These are phyloP conservation scores for Dentipellis fragilis DNA, from an alignment of 768 basidiomycete genomes.

Conservation along the genomic window DNA sequence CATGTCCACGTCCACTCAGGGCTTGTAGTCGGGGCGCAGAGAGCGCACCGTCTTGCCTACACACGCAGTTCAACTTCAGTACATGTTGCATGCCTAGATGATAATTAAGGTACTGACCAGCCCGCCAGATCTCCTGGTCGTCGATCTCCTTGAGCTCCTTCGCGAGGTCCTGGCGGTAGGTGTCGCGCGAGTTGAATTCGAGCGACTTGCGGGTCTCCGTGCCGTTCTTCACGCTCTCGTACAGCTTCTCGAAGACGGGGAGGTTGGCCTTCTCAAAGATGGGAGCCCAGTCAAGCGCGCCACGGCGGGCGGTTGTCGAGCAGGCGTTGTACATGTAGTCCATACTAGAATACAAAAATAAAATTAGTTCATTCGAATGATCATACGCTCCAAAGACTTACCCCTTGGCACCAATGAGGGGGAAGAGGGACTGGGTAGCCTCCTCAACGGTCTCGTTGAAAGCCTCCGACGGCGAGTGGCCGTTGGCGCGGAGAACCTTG, in stretches of 20 bases:
- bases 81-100: background rate
- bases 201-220: constrained; percentile 96
- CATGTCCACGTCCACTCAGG: constrained; percentile 16
- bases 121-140: constrained; percentile 98
- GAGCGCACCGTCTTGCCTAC: constrained; percentile 84
- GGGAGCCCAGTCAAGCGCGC: constrained; percentile 98
- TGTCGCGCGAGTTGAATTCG: constrained; percentile 87
- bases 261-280: constrained; percentile 91
- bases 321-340: constrained; percentile 99
- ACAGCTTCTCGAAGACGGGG: constrained; percentile 91
- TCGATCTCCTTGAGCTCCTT: constrained; percentile 92
- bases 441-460: constrained; percentile 99
- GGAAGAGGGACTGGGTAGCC: constrained; percentile 98
- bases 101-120: constrained; percentile 39
- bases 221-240: constrained; percentile 89
- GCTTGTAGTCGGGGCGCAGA: constrained; percentile 77
- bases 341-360: constrained; percentile 45
- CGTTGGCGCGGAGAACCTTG: constrained; percentile 92
- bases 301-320: constrained; percentile 97
- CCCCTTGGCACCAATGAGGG: constrained; percentile 92
- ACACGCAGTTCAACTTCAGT: background rate
- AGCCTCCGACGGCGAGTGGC: constrained; percentile 94
- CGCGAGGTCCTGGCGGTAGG: constrained; percentile 88
- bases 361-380: background rate
- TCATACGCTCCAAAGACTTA: constrained; percentile 25